These are phyloP conservation scores for Claviceps sp. DNA, from an alignment of 2,329 filamentous ascomycete genomes.

Conservation along the genomic window DNA sequence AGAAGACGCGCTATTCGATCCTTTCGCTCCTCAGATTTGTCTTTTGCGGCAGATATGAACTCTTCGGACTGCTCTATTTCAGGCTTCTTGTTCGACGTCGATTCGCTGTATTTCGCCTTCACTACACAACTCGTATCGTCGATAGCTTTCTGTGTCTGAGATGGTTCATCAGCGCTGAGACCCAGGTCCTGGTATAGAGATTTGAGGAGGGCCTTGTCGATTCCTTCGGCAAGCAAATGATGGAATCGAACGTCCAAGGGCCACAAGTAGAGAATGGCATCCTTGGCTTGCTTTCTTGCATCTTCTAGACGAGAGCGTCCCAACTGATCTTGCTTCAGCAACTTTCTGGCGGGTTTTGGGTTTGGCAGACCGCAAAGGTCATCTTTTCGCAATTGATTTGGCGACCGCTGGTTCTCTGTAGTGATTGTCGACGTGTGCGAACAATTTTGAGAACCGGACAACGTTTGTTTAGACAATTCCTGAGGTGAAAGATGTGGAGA, in stretches of 20 bases:
- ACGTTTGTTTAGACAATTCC: slow-evolving; percentile 20
- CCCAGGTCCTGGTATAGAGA: slow-evolving; percentile 56
- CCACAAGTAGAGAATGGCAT: slow-evolving; percentile 52
- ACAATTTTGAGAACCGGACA: background rate
- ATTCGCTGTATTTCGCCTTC: background rate
- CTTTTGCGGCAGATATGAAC: slow-evolving; percentile 3
- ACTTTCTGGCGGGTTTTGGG: background rate
- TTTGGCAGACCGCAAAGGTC: background rate
- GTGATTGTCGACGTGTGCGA: background rate
- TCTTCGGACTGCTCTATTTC: background rate
- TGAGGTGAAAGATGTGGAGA: slow-evolving; percentile 37
- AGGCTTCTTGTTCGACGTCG: background rate
- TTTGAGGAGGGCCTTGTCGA: slow-evolving; percentile 49
- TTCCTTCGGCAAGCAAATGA: slow-evolving; percentile 59
- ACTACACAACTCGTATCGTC: background rate
- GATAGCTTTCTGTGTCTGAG: background rate
- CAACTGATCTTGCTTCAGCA: background rate
- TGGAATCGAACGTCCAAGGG: slow-evolving; percentile 58
- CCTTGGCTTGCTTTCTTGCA: slow-evolving; percentile 46
- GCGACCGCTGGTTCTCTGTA: background rate
- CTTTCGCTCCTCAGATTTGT: slow-evolving; percentile 49
- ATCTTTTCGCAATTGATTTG: background rate
- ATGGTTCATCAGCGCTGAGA: slow-evolving; percentile 28
- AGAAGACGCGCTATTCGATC: slow-evolving; percentile 65
- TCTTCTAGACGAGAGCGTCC: slow-evolving; percentile 16